Evolutionary conservation across 1,284 basidiomycete species (phyloP).

Genomic region (Cystobasidiaceae sp.): DNA sequence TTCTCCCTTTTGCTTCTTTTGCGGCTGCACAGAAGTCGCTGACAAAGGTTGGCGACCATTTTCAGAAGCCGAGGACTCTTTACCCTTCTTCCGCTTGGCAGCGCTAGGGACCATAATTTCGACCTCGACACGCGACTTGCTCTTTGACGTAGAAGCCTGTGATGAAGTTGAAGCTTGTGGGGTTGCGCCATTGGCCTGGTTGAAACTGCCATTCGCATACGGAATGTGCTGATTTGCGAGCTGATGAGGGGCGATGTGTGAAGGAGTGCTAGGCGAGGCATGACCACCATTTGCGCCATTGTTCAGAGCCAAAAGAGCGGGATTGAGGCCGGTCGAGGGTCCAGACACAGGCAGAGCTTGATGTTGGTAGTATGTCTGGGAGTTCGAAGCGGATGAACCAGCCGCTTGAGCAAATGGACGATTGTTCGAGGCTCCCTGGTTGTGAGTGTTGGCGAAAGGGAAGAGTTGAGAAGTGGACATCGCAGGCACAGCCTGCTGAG

Average conservation of each 20-base stretch:
- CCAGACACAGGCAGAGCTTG: background rate
- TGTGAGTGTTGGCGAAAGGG: too few relatives aligned
- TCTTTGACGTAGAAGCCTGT: background rate
- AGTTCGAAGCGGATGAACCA: background rate
- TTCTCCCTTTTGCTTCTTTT: background rate
- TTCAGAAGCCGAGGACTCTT: background rate
- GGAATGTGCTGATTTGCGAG: constrained; percentile 3
- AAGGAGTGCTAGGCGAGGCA: too few relatives aligned
- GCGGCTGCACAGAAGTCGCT: background rate
- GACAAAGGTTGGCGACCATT: background rate
- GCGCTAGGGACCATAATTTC: too few relatives aligned
- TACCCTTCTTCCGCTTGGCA: constrained; percentile 7
- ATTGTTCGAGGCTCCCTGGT: too few relatives aligned
- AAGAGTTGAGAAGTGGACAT: too few relatives aligned
- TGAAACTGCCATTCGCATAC: background rate
- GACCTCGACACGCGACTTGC: background rate
- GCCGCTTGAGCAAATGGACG: background rate
- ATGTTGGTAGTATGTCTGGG: background rate
- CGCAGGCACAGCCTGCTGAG: too few relatives aligned
- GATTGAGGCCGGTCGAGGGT: constrained; percentile 1
- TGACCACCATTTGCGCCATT: too few relatives aligned
- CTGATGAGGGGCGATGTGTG: constrained; percentile 8
- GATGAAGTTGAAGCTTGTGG: background rate
- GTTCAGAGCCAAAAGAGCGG: background rate
- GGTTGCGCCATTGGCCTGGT: background rate